Evolutionary conservation across 2,329 filamentous ascomycete species (phyloP), one percentile per base, ranked within the genome.

Genomic region (Incumbomyces lentus): DNA sequence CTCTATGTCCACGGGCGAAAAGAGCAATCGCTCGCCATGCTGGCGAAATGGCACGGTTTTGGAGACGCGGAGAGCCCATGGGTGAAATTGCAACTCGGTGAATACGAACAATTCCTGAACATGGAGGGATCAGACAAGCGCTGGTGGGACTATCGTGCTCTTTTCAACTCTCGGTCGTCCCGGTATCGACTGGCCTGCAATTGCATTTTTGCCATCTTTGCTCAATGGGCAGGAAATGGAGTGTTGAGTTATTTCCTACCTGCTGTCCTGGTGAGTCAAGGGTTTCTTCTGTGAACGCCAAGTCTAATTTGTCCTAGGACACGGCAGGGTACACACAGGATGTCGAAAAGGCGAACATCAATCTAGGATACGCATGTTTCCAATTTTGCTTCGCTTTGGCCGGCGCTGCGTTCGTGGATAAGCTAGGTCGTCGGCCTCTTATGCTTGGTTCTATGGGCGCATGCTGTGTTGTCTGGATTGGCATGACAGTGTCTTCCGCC

Each of bases 21-120:
- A 11, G 75, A 79, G 17, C 69, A 80, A 52, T 77, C 76, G 1
- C 64, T 74, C n/a, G 62, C 68, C 5, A 71, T 76, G 3, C 68
- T 85, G 48, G 69, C 73, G 6, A 74, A 73, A 50, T 78, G 76
- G 55, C 79, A 81, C 43, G 78, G 75, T 2, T 69, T 77, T 53
- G 67, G 68, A 1, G 62, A 66, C 32, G 46, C 49, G 1, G 56
- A 63, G 10, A 60, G 56, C 12, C 46, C 52, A 13, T 63, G 55
- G 52, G 61, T 64, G 14, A 53, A 55, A 33, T 53, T 62, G 1
- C 59, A 64, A 44, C 46, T 64, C 10, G 42, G 42, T n/a, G 63
- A 66, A 40, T 63, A 62, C 34, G 61, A 62, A 36, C 53, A 64
- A 43, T 62, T 51, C 11, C 49, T 64, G 16, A 53, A 61, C 41